Evolutionary conservation across 2,329 filamentous ascomycete genomes (phyloP).

Genomic region (Aspergillus tanneri): DNA sequence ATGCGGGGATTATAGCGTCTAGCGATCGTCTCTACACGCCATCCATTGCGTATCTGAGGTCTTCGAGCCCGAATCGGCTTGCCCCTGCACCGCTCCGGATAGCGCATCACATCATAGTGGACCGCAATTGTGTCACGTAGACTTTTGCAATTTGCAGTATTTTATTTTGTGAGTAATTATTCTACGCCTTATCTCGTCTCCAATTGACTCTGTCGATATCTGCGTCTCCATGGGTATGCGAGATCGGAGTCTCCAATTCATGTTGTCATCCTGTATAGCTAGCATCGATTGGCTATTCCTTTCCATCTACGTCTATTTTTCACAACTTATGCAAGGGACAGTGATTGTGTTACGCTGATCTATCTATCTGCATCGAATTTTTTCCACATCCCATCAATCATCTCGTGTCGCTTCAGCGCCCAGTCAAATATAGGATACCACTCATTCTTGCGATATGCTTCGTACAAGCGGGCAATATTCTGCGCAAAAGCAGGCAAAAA

Average conservation of each 20-base stretch:
- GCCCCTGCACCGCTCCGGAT: background rate
- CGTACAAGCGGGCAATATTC: slow-evolving; percentile 58
- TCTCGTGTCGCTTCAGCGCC: slow-evolving; percentile 50
- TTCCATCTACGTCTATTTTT: too few relatives aligned
- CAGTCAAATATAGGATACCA: slow-evolving; percentile 46
- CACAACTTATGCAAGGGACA: too few relatives aligned
- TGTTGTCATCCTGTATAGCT: too few relatives aligned
- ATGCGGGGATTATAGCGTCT: background rate
- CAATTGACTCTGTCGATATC: too few relatives aligned
- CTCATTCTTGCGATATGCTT: slow-evolving; percentile 50
- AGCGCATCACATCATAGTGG: slow-evolving; percentile 24
- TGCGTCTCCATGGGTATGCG: too few relatives aligned
- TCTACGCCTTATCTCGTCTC: too few relatives aligned
- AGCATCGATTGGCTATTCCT: too few relatives aligned
- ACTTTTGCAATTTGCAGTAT: background rate
- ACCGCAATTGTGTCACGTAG: slow-evolving; percentile 21
- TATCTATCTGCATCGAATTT: slow-evolving; percentile 5
- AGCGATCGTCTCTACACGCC: slow-evolving; percentile 6
- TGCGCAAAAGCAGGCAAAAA: slow-evolving; percentile 46
- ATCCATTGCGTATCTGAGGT: background rate
- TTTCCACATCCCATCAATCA: slow-evolving; percentile 41
- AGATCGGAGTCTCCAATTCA: too few relatives aligned
- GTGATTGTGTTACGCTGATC: too few relatives aligned
- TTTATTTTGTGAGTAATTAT: slow-evolving; percentile 2
- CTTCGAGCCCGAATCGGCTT: too few relatives aligned